Evolutionary conservation across 768 basidiomycete genomes (phyloP).

Genomic region (Mycena pura): DNA sequence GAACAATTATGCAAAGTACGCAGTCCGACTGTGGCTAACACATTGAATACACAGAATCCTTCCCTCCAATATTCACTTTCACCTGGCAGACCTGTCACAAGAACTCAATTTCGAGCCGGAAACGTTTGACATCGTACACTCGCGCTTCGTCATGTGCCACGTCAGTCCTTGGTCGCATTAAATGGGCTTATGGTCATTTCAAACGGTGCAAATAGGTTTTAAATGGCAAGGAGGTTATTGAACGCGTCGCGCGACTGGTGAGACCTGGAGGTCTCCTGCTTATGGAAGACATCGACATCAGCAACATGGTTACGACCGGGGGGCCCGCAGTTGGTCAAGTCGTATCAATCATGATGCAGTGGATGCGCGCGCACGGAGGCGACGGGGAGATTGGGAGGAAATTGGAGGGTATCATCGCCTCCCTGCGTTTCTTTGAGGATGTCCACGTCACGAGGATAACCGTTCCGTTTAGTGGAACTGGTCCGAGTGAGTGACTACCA

Average conservation of each 20-base stretch:
- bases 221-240: not conserved
- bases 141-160: not conserved
- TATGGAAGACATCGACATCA: conserved; percentile 3
- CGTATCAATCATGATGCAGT: not conserved
- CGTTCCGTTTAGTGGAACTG: not conserved
- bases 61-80: not conserved
- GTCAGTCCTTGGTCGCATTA: too few relatives aligned
- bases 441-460: not conserved
- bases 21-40: too few relatives aligned
- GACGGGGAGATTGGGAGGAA: not conserved
- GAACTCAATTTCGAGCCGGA: not conserved
- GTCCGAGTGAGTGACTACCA: not conserved
- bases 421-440: not conserved
- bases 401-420: not conserved
- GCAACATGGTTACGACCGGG: not conserved
- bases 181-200: not conserved
- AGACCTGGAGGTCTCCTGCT: conserved; percentile 9
- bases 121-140: conserved; percentile 3
- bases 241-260: not conserved
- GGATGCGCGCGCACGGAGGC: not conserved
- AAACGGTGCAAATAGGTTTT: not conserved
- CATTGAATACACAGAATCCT: not conserved
- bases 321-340: not conserved
- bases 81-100: not conserved
- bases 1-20: too few relatives aligned